Conservation (phyloP, 2,329 filamentous ascomycete species). For the Aspergillus cejpii region DNA sequence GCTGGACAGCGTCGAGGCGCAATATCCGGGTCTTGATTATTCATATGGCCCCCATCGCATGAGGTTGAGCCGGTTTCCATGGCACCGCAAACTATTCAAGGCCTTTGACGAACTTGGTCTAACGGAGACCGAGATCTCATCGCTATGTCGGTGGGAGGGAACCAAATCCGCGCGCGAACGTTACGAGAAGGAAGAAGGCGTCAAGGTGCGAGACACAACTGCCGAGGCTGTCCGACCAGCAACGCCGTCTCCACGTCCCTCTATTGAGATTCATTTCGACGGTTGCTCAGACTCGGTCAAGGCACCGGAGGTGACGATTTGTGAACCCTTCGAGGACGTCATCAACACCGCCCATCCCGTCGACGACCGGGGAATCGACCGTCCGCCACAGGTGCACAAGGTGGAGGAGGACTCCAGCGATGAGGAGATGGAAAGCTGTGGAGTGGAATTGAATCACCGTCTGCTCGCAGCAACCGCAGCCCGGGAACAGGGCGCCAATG, state of each 20-base stretch:
- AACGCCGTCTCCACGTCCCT: slow-evolving; percentile 37
- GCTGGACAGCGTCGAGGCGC: slow-evolving; percentile 58
- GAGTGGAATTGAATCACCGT: slow-evolving; percentile 47
- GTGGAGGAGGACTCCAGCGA: slow-evolving; percentile 41
- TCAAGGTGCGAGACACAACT: slow-evolving; percentile 56
- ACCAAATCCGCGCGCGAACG: slow-evolving; percentile 44
- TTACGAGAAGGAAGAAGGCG: slow-evolving; percentile 50
- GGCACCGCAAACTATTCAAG: slow-evolving; percentile 55
- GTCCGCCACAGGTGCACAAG: slow-evolving; percentile 17
- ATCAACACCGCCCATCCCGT: slow-evolving; percentile 20
- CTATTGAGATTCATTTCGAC: slow-evolving; percentile 29
- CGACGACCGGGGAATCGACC: slow-evolving; percentile 22
- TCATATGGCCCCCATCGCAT: slow-evolving; percentile 56
- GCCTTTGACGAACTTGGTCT: slow-evolving; percentile 55
- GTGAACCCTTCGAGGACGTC: slow-evolving; percentile 21
- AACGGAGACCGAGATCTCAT: slow-evolving; percentile 55
- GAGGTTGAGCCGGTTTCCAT: slow-evolving; percentile 55
- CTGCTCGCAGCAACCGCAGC: slow-evolving; percentile 49
- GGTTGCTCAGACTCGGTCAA: slow-evolving; percentile 20
- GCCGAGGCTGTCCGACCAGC: slow-evolving; percentile 50
- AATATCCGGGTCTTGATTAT: slow-evolving; percentile 62
- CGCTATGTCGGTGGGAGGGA: slow-evolving; percentile 55
- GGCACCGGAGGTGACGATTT: slow-evolving; percentile 19
- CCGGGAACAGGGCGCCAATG: slow-evolving; percentile 44
- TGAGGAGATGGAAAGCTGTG: slow-evolving; percentile 46